Conservation (phyloP, 2,329 filamentous ascomycete species). For the Orbilia oligospora region DNA sequence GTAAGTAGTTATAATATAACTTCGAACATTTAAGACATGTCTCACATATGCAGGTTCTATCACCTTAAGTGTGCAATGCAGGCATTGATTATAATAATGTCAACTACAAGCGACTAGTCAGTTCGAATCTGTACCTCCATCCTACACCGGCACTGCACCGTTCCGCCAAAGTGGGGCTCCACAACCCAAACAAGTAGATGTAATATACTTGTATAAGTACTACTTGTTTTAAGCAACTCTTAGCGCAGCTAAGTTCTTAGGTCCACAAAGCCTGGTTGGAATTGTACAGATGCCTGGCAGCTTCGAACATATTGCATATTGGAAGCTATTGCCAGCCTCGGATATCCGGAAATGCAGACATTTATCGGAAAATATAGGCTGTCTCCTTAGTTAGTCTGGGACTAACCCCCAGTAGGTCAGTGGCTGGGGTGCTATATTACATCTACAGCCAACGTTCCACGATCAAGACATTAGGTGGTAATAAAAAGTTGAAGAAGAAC, state of each 20-base stretch:
- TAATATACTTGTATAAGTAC: too few species aligned
- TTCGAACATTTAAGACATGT: background rate
- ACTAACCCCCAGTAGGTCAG: too few species aligned
- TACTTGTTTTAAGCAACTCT: background rate
- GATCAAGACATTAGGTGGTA: too few species aligned
- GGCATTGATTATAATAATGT: background rate
- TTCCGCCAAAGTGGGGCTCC: background rate
- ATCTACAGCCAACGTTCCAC: too few species aligned
- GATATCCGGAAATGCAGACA: background rate
- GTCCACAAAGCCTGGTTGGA: background rate
- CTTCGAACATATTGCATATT: background rate
- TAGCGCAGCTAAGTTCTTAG: background rate
- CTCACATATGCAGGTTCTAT: background rate
- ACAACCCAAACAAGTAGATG: background rate
- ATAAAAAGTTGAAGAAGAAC: too few species aligned
- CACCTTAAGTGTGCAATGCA: too few species aligned
- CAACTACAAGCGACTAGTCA: background rate
- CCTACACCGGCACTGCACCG: too few species aligned
- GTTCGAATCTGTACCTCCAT: background rate
- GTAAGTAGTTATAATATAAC: too few species aligned
- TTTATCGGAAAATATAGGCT: background rate
- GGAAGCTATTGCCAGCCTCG: background rate
- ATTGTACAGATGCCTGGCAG: background rate
- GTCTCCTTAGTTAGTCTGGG: too few species aligned
- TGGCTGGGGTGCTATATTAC: too few species aligned